Base-by-base conservation (phyloP, 1,284 basidiomycete species). In the Phaffia rhodozyma region DNA sequence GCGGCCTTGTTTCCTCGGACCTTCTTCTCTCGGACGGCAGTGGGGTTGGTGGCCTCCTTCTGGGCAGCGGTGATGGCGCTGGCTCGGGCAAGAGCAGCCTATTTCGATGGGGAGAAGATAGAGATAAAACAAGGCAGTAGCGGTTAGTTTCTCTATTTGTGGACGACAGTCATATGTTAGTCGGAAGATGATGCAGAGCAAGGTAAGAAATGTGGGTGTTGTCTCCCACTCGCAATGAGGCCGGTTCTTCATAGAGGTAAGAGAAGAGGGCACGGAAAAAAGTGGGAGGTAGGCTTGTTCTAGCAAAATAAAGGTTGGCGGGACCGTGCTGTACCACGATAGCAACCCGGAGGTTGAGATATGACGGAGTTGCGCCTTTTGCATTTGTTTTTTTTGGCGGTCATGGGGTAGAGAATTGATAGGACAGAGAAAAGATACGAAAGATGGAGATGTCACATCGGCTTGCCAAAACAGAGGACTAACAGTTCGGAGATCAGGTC, bases 51-150 rank as follows among this genome's bases (percentile, higher is more conserved):
- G 76, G 82, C 83, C 76, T 85, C 84, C 75, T 82, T 84, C 78
- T 87, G 83, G 66, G 85, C 79, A 55, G 79, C 81, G 67, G 84
- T 70, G 69, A 91, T 80, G 63, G 87, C 86, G 70, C 87, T 89
- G 61, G 85, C 83, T 69, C 89, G 88, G 67, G 86, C 87, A 64
- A 92, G 81, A 69, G 85, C 82, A 70, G 85, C 86, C 89, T 91
- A 72, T 60, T 72, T 72, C 71, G 73, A 71, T 66, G 64, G 68
- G 67, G 68, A 70, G 69, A 72, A 72, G 70, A 61, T 54, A 32
- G 51, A n/a, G 52, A 70, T 65, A 55, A 60, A 23, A 66, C 66
- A 63, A 66, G 61, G 67, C 70, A 67, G 49, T 57, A 66, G 67
- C 58, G 25, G 38, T 43, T 11, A 43, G 38, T 43, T 43, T 43